phyloP scores from a whole-genome alignment of 2,329 filamentous ascomycete genomes.

The Pseudocercospora musae region DNA sequence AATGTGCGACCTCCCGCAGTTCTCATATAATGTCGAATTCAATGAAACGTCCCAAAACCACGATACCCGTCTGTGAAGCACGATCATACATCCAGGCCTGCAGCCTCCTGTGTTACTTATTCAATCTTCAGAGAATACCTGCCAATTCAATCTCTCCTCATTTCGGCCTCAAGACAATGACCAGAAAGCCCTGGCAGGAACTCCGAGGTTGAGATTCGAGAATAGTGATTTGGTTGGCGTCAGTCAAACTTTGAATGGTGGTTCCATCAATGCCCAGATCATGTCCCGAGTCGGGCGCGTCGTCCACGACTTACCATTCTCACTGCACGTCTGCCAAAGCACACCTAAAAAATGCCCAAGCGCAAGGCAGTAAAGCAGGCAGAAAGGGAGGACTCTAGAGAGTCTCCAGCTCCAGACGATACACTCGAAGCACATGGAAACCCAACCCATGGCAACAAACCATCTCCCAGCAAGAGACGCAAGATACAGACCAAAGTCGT shows the following conservation, averaged over 20 bases:
- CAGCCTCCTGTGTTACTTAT: no score
- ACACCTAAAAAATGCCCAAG: slow-evolving; percentile 25
- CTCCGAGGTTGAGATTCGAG: background rate
- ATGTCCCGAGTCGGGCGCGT: background rate
- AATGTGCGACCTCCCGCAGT: background rate
- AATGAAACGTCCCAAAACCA: no score
- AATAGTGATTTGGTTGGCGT: background rate
- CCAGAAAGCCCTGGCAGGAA: no score
- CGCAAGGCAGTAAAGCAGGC: slow-evolving; percentile 18
- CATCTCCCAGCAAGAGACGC: slow-evolving; percentile 22
- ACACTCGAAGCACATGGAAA: slow-evolving; percentile 14
- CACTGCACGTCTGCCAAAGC: background rate
- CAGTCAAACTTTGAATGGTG: background rate
- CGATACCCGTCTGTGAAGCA: no score
- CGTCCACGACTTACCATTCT: background rate
- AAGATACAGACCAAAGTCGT: slow-evolving; percentile 18
- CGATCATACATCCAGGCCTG: no score
- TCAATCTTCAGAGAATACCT: no score
- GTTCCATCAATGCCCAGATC: background rate
- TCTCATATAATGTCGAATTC: background rate
- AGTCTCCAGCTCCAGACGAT: slow-evolving; percentile 22
- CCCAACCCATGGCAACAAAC: slow-evolving; percentile 8
- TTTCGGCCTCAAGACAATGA: no score
- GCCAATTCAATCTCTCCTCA: no score
- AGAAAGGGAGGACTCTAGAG: slow-evolving; percentile 18